Evolutionary conservation across 2,329 filamentous ascomycete species (phyloP).

Genomic region (Neophaeococcomyces aloes): DNA sequence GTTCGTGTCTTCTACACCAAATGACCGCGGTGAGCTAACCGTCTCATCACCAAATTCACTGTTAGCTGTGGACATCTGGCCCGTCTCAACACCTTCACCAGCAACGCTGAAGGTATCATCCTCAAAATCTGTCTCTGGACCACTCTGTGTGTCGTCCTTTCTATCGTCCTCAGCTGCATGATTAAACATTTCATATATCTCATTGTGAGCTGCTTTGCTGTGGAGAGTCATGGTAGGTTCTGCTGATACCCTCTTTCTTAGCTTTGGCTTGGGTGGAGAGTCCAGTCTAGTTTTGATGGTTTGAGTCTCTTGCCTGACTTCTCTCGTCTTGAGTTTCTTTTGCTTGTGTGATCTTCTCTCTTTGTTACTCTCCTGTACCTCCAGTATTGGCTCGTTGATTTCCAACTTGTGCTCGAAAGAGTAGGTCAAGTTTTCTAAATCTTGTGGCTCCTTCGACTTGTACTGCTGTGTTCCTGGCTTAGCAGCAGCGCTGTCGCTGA

Average conservation of each 20-base stretch:
- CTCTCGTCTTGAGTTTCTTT: constrained; percentile 70
- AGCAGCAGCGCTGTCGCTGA: constrained; percentile 2
- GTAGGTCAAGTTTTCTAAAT: constrained; percentile 21
- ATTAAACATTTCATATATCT: constrained; percentile 96
- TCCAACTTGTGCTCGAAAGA: constrained; percentile 14
- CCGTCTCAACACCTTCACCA: constrained; percentile 72
- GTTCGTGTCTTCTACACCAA: constrained; percentile 29
- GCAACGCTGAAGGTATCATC: constrained; percentile 70
- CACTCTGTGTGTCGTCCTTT: constrained; percentile 45
- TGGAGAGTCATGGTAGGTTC: constrained; percentile 99
- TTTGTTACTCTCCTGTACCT: constrained; percentile 20
- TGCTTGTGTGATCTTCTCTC: constrained; percentile 31
- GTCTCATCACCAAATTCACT: constrained; percentile 55
- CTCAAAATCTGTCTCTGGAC: constrained; percentile 56
- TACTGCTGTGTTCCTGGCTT: constrained; percentile 7
- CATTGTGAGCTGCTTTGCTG: constrained; percentile 87
- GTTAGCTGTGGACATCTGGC: constrained; percentile 52
- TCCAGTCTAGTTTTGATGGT: constrained; percentile 91
- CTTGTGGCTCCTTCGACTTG: constrained; percentile 23
- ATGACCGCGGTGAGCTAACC: constrained; percentile 19
- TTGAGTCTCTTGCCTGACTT: constrained; percentile 77
- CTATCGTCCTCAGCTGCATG: constrained; percentile 55
- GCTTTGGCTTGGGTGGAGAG: constrained; percentile 75
- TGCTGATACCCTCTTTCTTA: constrained; percentile 61
- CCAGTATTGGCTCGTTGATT: constrained; percentile 16